Conservation (phyloP, 148 eudicot genomes). For the Rhododendron williamsianum region DNA sequence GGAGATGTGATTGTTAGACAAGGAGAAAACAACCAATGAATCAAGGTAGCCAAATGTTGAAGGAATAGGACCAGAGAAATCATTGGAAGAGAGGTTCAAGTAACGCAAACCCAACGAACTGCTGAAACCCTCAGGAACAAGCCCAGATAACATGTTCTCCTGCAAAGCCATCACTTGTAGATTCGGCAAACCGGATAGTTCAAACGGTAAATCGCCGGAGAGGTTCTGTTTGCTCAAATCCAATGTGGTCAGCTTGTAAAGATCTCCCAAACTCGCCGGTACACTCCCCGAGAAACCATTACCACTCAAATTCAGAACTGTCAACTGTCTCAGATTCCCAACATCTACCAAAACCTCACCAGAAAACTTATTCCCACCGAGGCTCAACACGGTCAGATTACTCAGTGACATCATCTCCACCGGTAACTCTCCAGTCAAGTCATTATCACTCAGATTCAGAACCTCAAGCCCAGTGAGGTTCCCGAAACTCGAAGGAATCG, state of each 20-base stretch:
- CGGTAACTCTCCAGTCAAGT: slow-evolving; percentile 46
- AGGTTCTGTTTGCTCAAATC: slow-evolving; percentile 74
- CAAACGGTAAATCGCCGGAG: slow-evolving; percentile 59
- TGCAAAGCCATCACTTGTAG: slow-evolving; percentile 60
- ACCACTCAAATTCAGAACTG: slow-evolving; percentile 61
- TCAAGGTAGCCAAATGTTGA: slow-evolving; percentile 54
- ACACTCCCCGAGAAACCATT: slow-evolving; percentile 56
- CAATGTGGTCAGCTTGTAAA: slow-evolving; percentile 54
- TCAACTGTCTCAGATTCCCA: slow-evolving; percentile 41
- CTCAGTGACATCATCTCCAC: slow-evolving; percentile 34
- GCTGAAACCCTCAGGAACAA: slow-evolving; percentile 78
- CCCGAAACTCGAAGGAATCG: slow-evolving; percentile 36
- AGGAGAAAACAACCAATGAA: slow-evolving; percentile 43
- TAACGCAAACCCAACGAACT: slow-evolving; percentile 53
- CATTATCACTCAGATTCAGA: slow-evolving; percentile 44
- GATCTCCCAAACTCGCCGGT: slow-evolving; percentile 48
- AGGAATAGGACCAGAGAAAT: slow-evolving; percentile 60
- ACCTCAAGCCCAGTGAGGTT: slow-evolving; percentile 30
- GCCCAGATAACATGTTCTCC: slow-evolving; percentile 56
- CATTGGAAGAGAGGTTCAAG: slow-evolving; percentile 74
- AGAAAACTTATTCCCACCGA: slow-evolving; percentile 51
- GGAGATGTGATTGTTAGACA: slow-evolving; percentile 46
- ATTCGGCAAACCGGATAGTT: slow-evolving; percentile 69
- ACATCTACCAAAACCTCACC: slow-evolving; percentile 38
- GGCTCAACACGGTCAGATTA: slow-evolving; percentile 48